Evolutionary conservation across 345 rosid species (phyloP).

Genomic region (Arabidopsis arenosa): DNA sequence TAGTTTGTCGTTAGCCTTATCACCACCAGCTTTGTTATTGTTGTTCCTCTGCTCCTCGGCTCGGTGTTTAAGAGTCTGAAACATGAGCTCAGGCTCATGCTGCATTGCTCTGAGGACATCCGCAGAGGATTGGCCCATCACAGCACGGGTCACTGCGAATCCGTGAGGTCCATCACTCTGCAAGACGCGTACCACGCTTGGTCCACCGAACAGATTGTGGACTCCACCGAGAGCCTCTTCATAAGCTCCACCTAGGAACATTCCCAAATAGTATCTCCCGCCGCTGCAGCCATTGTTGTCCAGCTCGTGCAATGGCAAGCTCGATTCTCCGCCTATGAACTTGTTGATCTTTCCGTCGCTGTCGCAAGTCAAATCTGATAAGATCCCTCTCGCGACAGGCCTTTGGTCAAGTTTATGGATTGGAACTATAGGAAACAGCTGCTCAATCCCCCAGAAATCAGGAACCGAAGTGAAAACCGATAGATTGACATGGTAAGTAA

Average conservation of each 20-base stretch:
- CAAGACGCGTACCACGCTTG: constrained; percentile 82
- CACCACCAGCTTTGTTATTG: constrained; percentile 39
- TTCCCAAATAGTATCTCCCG: constrained; percentile 75
- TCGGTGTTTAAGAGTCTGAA: constrained; percentile 85
- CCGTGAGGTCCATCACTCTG: constrained; percentile 91
- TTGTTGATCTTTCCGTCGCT: constrained; percentile 90
- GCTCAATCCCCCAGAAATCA: constrained; percentile 94
- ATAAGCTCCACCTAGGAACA: constrained; percentile 97
- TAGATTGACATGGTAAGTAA: constrained; percentile 76
- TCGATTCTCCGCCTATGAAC: constrained; percentile 87
- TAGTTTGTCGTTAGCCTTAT: constrained; percentile 50
- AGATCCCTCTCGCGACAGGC: constrained; percentile 70
- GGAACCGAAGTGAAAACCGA: constrained; percentile 92
- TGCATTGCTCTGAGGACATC: constrained; percentile 94
- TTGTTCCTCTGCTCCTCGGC: constrained; percentile 55
- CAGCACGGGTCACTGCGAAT: constrained; percentile 77
- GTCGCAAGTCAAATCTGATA: constrained; percentile 91
- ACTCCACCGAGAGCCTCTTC: constrained; percentile 97
- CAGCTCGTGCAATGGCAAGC: constrained; percentile 83
- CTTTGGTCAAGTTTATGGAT: constrained; percentile 74
- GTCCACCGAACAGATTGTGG: constrained; percentile 96
- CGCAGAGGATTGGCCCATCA: constrained; percentile 72
- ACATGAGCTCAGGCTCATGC: constrained; percentile 97
- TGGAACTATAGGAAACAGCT: constrained; percentile 85
- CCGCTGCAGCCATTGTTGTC: constrained; percentile 47